Evolutionary conservation across 495 filamentous ascomycete genomes (phyloP).

Genomic region (Talaromyces ruber): DNA sequence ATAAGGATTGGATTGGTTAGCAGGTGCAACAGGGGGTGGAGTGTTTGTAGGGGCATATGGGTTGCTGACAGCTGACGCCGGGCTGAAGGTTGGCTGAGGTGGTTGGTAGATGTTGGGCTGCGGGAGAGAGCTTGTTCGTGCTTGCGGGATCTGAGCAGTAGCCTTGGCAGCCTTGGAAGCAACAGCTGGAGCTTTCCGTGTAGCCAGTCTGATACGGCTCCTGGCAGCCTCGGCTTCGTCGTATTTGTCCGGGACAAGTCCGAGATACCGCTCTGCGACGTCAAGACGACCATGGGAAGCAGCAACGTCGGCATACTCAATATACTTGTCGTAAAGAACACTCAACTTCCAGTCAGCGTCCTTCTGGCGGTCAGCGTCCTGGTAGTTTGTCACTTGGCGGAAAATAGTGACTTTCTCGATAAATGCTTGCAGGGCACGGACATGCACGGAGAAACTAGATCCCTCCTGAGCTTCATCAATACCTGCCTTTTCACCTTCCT

Average conservation of each 20-base stretch:
- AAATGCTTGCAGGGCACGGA: constrained; percentile 77
- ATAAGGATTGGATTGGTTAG: constrained; percentile 52
- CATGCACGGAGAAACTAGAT: constrained; percentile 86
- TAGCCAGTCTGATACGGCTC: constrained; percentile 79
- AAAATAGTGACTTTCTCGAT: constrained; percentile 99
- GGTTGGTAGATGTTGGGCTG: constrained; percentile 30
- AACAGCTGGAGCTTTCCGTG: constrained; percentile 47
- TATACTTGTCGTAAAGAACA: constrained; percentile 87
- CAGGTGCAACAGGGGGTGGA: constrained; percentile 23
- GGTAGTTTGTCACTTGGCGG: constrained; percentile 85
- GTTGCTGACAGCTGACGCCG: constrained; percentile 21
- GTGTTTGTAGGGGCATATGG: constrained; percentile 28
- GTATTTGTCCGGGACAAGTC: constrained; percentile 77
- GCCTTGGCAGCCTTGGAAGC: constrained; percentile 16
- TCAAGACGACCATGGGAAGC: constrained; percentile 81
- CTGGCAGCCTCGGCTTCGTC: constrained; percentile 83
- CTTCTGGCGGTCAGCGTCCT: constrained; percentile 63
- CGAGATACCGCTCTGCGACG: constrained; percentile 83
- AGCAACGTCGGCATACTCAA: constrained; percentile 92
- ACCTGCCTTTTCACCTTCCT: constrained; percentile 69
- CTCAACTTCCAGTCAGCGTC: constrained; percentile 80
- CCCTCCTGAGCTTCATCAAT: constrained; percentile 58
- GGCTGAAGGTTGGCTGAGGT: constrained; percentile 27
- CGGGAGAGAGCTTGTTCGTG: constrained; percentile 9
- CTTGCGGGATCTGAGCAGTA: constrained; percentile 17